These are phyloP conservation scores for Aspergillus fructus DNA, from an alignment of 2,329 filamentous ascomycete genomes.

Conservation along the genomic window DNA sequence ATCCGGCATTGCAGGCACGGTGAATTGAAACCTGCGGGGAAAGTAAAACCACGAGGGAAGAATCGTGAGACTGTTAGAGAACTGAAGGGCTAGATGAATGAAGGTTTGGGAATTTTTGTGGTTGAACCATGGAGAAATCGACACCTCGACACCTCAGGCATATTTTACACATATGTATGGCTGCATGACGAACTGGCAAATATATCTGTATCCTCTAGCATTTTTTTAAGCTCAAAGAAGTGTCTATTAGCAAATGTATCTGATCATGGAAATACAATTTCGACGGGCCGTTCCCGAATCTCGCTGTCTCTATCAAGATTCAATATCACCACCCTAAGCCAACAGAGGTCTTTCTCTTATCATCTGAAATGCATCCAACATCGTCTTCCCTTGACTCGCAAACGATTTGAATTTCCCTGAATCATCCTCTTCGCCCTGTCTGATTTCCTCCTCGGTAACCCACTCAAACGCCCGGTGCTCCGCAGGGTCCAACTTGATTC, in stretches of 20 bases:
- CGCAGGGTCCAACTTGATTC: conserved; percentile 29
- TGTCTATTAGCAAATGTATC: neutral
- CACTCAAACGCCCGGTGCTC: conserved; percentile 41
- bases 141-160: conserved; percentile 5
- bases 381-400: conserved; percentile 1
- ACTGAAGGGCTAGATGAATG: neutral
- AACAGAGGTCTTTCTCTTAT: neutral
- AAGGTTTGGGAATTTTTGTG: conserved; percentile 3
- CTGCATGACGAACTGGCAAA: neutral
- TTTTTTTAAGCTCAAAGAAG: neutral
- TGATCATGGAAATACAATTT: neutral
- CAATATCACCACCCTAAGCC: neutral
- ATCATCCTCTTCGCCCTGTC: conserved; percentile 10
- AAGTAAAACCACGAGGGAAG: neutral
- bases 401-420: neutral
- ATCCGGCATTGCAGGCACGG: neutral
- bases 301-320: neutral
- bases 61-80: neutral
- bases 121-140: neutral
- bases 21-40: neutral
- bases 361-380: conserved; percentile 6
- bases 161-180: neutral
- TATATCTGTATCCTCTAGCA: neutral
- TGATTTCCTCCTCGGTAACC: conserved; percentile 38
- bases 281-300: neutral